phyloP scores from a whole-genome alignment of 805 yeast genomes.

The Pichia nanzhaoensis region DNA sequence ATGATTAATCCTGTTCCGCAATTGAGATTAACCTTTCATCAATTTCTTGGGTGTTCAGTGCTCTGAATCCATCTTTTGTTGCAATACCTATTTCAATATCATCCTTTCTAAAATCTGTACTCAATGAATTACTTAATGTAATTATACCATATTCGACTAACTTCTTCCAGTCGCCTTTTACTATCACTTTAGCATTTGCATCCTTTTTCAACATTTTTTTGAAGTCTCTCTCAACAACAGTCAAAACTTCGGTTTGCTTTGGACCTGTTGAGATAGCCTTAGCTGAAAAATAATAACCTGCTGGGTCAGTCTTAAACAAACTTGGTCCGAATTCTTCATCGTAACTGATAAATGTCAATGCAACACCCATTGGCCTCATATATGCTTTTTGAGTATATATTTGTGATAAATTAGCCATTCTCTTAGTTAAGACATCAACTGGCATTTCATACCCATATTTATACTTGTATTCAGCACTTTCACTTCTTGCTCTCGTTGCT shows the following conservation, averaged over 20 bases:
- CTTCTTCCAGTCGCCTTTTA: slow-evolving; percentile 78
- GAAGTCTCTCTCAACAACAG: slow-evolving; percentile 82
- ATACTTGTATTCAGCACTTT: slow-evolving; percentile 91
- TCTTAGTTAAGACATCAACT: slow-evolving; percentile 81
- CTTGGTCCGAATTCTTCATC: slow-evolving; percentile 90
- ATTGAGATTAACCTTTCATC: slow-evolving; percentile 91
- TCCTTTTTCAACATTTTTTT: slow-evolving; percentile 45
- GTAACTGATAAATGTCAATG: slow-evolving; percentile 77
- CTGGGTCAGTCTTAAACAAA: slow-evolving; percentile 92
- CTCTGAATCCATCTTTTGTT: slow-evolving; percentile 58
- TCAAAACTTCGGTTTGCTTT: slow-evolving; percentile 91
- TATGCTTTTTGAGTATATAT: slow-evolving; percentile 96
- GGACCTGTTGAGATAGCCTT: slow-evolving; percentile 95
- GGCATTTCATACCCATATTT: slow-evolving; percentile 97
- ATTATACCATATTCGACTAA: slow-evolving; percentile 87
- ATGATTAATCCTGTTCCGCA: slow-evolving; percentile 82
- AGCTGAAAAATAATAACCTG: slow-evolving; percentile 88
- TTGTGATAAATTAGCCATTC: slow-evolving; percentile 94
- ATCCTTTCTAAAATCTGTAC: slow-evolving; percentile 89
- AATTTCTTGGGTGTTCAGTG: slow-evolving; percentile 76
- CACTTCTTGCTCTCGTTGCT: slow-evolving; percentile 86
- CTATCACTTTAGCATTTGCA: slow-evolving; percentile 33
- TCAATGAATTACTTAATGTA: slow-evolving; percentile 77
- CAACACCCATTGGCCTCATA: slow-evolving; percentile 97
- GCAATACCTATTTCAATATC: slow-evolving; percentile 94